phyloP scores from a whole-genome alignment of 164 flowering plant genomes.

The Magnolia sinica region DNA sequence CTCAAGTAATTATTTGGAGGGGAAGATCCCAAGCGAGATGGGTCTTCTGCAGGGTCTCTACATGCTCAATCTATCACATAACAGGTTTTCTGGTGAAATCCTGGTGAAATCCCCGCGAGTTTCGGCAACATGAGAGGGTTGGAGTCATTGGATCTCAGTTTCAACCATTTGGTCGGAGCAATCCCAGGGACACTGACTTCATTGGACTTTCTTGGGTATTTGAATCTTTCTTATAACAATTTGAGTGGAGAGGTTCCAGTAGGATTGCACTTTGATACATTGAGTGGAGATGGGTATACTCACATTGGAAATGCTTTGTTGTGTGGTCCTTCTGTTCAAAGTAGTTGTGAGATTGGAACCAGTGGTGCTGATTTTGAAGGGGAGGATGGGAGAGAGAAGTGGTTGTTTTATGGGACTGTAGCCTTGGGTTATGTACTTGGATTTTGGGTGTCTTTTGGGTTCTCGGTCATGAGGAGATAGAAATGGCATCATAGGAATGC shows the following conservation, averaged over 20 bases:
- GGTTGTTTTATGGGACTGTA: neutral
- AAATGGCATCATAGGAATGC: neutral
- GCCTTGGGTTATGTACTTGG: slow-evolving; percentile 15
- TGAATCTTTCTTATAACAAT: slow-evolving; percentile 22
- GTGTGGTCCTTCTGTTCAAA: slow-evolving; percentile 11
- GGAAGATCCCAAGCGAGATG: slow-evolving; percentile 16
- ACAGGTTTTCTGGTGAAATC: slow-evolving; percentile 11
- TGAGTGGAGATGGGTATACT: slow-evolving; percentile 12
- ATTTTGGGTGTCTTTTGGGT: slow-evolving; percentile 10
- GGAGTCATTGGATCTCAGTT: slow-evolving; percentile 18
- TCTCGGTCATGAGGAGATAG: slow-evolving; percentile 7
- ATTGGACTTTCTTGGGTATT: slow-evolving; percentile 7
- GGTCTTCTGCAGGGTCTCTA: slow-evolving; percentile 15
- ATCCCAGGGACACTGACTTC: slow-evolving; percentile 13
- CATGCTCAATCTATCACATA: slow-evolving; percentile 20
- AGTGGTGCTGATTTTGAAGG: neutral
- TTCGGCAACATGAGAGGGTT: slow-evolving; percentile 13
- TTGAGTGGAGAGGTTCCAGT: slow-evolving; percentile 24
- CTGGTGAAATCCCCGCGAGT: slow-evolving; percentile 13
- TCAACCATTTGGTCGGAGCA: slow-evolving; percentile 15
- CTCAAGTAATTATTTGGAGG: slow-evolving; percentile 12
- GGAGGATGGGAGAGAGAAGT: slow-evolving; percentile 3
- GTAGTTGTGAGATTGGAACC: neutral
- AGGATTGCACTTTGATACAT: slow-evolving; percentile 12
- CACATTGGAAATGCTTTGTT: slow-evolving; percentile 12